Evolutionary conservation across 169 alveolate species (phyloP).

Genomic region (Plasmodium gonderi): DNA sequence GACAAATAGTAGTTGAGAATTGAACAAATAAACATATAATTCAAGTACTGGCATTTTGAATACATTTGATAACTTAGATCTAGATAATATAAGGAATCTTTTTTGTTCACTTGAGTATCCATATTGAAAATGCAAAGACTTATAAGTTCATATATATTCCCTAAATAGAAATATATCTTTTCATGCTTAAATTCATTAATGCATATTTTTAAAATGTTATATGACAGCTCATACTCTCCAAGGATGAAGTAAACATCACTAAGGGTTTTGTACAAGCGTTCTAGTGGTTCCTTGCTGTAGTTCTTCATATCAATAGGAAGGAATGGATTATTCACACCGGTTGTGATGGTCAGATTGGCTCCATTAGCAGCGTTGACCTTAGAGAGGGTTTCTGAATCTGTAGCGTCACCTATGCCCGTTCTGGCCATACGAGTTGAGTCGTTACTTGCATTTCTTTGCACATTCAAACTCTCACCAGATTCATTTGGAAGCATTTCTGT

Average conservation of each 20-base stretch:
- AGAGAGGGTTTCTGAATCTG: background rate
- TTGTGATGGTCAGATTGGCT: background rate
- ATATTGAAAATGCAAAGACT: constrained; percentile 44
- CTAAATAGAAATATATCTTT: constrained; percentile 29
- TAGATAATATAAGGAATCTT: constrained; percentile 40
- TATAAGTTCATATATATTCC: constrained; percentile 18
- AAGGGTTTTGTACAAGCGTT: constrained; percentile 37
- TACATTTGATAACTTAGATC: constrained; percentile 61
- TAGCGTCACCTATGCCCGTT: background rate
- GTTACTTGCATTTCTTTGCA: background rate
- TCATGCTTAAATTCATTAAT: constrained; percentile 60
- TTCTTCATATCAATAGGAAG: background rate
- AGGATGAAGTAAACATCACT: constrained; percentile 45
- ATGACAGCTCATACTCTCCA: constrained; percentile 29
- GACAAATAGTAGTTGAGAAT: constrained; percentile 46
- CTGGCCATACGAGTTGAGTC: background rate
- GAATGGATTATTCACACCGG: background rate
- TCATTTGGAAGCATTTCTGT: background rate
- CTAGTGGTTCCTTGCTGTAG: constrained; percentile 23
- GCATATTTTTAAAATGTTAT: constrained; percentile 32
- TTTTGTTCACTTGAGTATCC: constrained; percentile 22
- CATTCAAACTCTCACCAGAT: background rate
- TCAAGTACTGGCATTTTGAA: constrained; percentile 5
- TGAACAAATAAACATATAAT: constrained; percentile 52
- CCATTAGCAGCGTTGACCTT: background rate